phyloP scores from a whole-genome alignment of 306 rosid genomes.

The Ochetophila trinervis region DNA sequence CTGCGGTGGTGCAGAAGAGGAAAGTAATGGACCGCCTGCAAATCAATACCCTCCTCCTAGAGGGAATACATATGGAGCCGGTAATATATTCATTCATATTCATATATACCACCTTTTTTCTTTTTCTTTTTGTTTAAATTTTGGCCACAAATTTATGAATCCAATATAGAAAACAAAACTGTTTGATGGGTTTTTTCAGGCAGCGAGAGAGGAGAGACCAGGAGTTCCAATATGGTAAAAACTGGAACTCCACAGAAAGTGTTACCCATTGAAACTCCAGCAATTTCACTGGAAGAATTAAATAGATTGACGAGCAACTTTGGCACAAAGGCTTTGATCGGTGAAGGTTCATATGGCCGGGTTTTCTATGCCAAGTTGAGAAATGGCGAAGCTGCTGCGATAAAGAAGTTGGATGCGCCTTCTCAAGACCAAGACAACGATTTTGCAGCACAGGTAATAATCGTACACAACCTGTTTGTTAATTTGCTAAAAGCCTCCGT shows the following conservation, averaged over 20 bases:
- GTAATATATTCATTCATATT: conserved; percentile 27
- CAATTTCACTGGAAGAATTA: conserved; percentile 65
- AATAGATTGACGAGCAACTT: conserved; percentile 69
- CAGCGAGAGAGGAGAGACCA: conserved; percentile 79
- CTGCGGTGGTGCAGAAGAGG: conserved; percentile 85
- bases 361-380: conserved; percentile 69
- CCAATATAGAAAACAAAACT: neutral
- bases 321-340: conserved; percentile 75
- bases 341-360: conserved; percentile 96
- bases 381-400: conserved; percentile 63
- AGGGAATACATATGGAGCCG: conserved; percentile 62
- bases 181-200: conserved; percentile 29
- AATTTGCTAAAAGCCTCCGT: neutral
- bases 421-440: conserved; percentile 74
- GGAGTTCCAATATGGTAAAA: conserved; percentile 47
- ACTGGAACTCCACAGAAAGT: conserved; percentile 71
- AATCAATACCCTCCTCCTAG: conserved; percentile 62
- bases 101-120: neutral
- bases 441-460: conserved; percentile 71
- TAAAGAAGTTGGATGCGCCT: conserved; percentile 76
- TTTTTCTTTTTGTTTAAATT: too few species aligned
- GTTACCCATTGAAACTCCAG: conserved; percentile 75
- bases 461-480: too few species aligned
- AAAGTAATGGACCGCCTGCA: conserved; percentile 59
- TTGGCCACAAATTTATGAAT: neutral